phyloP scores from a whole-genome alignment of 202 grass and related monocot species.

The Elaeis oleifera region DNA sequence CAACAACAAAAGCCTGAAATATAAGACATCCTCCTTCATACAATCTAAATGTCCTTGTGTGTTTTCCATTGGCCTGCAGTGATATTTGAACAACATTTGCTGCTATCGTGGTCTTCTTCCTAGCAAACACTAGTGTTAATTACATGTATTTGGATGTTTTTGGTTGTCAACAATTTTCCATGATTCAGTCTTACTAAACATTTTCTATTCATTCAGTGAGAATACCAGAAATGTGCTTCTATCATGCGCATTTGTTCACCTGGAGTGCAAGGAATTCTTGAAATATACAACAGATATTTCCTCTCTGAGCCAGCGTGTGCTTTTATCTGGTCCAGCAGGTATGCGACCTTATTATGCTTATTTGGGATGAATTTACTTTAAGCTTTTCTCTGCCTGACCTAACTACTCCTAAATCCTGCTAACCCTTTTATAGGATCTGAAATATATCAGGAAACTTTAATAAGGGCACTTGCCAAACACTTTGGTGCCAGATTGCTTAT shows the following conservation, averaged over 20 bases:
- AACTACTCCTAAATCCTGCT: conserved; percentile 20
- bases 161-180: conserved; percentile 6
- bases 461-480: conserved; percentile 74
- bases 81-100: too few species aligned
- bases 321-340: conserved; percentile 97
- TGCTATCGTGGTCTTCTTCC: too few species aligned
- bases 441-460: conserved; percentile 89
- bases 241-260: conserved; percentile 73
- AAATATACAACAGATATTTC: conserved; percentile 73
- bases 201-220: conserved; percentile 56
- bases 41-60: too few species aligned
- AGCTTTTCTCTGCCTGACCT: neutral
- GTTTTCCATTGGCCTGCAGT: too few species aligned
- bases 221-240: conserved; percentile 65
- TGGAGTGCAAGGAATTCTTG: conserved; percentile 66
- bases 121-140: too few species aligned
- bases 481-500: conserved; percentile 77
- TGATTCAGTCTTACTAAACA: conserved; percentile 24
- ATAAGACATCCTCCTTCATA: too few species aligned
- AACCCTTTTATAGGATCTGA: conserved; percentile 59
- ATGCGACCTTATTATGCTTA: conserved; percentile 14
- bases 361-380: neutral
- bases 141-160: too few species aligned
- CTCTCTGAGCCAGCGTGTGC: conserved; percentile 72
- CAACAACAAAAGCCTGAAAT: too few species aligned